A percentile compares a stretch with the other conserved stretches of the same genome.
Evolutionary conservation across 352 stramenopile species (phyloP).

Genomic region (Bremia lactucae): DNA sequence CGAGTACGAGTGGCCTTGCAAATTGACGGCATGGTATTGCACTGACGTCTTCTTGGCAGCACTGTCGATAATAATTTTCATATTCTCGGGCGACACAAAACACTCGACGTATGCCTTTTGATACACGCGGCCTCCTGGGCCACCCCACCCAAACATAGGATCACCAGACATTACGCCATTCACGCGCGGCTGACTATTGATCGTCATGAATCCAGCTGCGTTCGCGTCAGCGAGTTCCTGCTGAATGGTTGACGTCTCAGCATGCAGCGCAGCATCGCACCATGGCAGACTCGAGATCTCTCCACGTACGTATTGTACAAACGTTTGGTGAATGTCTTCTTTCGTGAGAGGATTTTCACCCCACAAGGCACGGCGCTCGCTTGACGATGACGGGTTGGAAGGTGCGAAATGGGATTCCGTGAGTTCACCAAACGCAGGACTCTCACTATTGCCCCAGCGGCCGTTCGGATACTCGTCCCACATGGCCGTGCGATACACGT

Average conservation of each 20-base stretch:
- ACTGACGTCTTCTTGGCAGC: constrained; percentile 72
- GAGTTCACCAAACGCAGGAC: constrained; percentile 92
- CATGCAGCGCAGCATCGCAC: constrained; percentile 93
- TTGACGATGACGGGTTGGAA: constrained; percentile 35
- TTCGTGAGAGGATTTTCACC: constrained; percentile 80
- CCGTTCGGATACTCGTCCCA: constrained; percentile 97
- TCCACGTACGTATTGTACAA: constrained; percentile 93
- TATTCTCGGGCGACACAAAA: constrained; percentile 91
- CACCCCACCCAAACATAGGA: constrained; percentile 93
- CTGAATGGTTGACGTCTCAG: constrained; percentile 88
- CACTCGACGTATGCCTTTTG: constrained; percentile 99
- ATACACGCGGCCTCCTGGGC: constrained; percentile 91
- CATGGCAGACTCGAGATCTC: constrained; percentile 93
- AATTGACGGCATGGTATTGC: constrained; percentile 88
- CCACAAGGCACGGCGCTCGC: constrained; percentile 89
- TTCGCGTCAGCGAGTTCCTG: constrained; percentile 71
- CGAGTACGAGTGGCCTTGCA: constrained; percentile 83
- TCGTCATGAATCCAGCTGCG: constrained; percentile 88
- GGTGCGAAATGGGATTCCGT: constrained; percentile 93
- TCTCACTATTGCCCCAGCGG: constrained; percentile 92
- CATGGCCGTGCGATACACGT: constrained; percentile 93
- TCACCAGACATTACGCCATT: constrained; percentile 90
- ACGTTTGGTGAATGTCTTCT: constrained; percentile 92
- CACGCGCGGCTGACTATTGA: constrained; percentile 90
- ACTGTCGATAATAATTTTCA: constrained; percentile 86